Conservation (phyloP, 2,329 filamentous ascomycete genomes). For the Pochonia chlamydosporia region DNA sequence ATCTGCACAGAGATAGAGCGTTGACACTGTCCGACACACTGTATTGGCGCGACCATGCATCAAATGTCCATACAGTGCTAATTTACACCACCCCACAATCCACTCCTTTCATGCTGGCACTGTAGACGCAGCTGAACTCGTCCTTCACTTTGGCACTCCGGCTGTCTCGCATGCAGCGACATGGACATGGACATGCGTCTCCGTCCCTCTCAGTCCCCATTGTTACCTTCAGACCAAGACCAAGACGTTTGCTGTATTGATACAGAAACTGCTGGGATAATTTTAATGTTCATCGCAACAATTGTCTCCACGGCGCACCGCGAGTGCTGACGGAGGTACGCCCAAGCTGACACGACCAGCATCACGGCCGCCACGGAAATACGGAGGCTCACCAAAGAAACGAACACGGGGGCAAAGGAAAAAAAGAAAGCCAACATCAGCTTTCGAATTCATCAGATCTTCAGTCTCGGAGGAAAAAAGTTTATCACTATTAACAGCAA, state of each 20-base stretch:
- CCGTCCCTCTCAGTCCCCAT: constrained; percentile 1
- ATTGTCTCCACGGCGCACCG: constrained; percentile 19
- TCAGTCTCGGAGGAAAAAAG: too few relatives aligned
- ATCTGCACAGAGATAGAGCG: too few relatives aligned
- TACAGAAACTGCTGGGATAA: too few relatives aligned
- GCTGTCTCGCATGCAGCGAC: constrained; percentile 7
- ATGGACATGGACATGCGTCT: neutral
- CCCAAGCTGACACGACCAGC: constrained; percentile 9
- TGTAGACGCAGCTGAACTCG: neutral
- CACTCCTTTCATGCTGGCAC: neutral
- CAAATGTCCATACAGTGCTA: too few relatives aligned
- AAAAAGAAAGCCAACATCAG: too few relatives aligned
- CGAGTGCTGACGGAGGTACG: constrained; percentile 16
- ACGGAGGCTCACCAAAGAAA: neutral
- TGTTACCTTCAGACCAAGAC: neutral
- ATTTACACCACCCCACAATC: too few relatives aligned
- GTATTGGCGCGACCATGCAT: too few relatives aligned
- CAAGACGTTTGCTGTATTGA: too few relatives aligned
- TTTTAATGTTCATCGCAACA: constrained; percentile 17
- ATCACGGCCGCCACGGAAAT: neutral
- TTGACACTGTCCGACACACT: too few relatives aligned
- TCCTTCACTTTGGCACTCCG: neutral
- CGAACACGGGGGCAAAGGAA: too few relatives aligned
- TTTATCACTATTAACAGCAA: too few relatives aligned
- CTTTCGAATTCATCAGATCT: too few relatives aligned